These are phyloP conservation scores for Russula ochroleuca DNA, from an alignment of 768 basidiomycete species.

Conservation along the genomic window DNA sequence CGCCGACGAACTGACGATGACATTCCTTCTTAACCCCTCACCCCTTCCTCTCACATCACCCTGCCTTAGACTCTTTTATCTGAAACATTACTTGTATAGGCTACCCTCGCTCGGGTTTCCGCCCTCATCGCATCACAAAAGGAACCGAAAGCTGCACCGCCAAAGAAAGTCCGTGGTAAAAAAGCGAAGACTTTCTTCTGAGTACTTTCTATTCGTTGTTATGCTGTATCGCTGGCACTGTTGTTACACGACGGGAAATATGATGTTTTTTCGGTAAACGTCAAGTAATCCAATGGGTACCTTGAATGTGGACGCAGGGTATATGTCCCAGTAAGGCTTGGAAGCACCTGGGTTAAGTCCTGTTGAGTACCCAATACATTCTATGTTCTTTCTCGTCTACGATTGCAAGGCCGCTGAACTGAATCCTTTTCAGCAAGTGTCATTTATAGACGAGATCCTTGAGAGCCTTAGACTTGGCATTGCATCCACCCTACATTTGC, in stretches of 20 bases:
- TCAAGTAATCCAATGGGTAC: neutral
- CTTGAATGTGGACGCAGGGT: neutral
- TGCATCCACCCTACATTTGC: neutral
- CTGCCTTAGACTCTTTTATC: neutral
- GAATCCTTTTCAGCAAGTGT: neutral
- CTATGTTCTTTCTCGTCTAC: neutral
- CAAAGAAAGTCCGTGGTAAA: constrained; percentile 71
- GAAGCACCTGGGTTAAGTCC: neutral
- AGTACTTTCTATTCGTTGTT: constrained; percentile 1
- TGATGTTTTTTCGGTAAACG: neutral
- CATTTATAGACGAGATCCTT: neutral
- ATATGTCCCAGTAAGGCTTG: neutral
- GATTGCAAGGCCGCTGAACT: neutral
- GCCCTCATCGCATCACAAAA: constrained; percentile 65
- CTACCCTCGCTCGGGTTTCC: constrained; percentile 70
- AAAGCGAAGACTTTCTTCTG: constrained; percentile 39
- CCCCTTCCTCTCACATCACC: constrained; percentile 16
- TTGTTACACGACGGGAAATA: constrained; percentile 1
- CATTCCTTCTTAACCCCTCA: constrained; percentile 36
- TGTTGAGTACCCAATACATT: neutral
- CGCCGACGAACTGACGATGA: constrained; percentile 73
- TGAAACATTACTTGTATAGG: constrained; percentile 41
- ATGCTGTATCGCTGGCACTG: neutral
- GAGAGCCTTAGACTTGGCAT: too few species aligned
- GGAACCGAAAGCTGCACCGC: constrained; percentile 60